Conservation (phyloP, 2,329 filamentous ascomycete species). For the Cyphellophora attinorum region DNA sequence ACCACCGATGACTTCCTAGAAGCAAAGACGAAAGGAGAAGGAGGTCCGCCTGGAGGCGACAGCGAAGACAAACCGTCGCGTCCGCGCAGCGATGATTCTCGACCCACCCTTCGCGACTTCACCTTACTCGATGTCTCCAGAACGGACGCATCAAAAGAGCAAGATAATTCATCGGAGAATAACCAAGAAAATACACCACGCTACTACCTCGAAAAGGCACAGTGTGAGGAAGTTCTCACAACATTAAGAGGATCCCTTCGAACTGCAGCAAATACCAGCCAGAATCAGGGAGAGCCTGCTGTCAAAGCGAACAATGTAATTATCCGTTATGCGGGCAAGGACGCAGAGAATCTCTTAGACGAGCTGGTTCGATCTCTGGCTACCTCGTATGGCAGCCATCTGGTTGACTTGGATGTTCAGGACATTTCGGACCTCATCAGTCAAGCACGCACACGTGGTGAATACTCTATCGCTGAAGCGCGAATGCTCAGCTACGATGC, state of each 20-base stretch:
- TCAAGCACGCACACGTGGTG: slow-evolving; percentile 1
- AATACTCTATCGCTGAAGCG: slow-evolving; percentile 5
- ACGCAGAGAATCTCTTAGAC: slow-evolving; percentile 46
- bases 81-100: no score
- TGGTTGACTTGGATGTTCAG: slow-evolving; percentile 34
- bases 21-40: no score
- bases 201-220: slow-evolving; percentile 14
- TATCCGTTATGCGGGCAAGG: slow-evolving; percentile 49
- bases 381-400: slow-evolving; percentile 38
- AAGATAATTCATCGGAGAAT: not conserved
- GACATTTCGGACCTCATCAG: slow-evolving; percentile 31
- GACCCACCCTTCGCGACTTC: no score
- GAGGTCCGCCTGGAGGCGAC: no score
- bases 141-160: not conserved
- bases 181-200: no score
- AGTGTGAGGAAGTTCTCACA: slow-evolving; percentile 15
- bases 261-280: slow-evolving; percentile 9
- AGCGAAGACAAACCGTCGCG: no score
- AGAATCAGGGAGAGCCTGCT: slow-evolving; percentile 33
- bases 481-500: slow-evolving; percentile 18
- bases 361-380: slow-evolving; percentile 56
- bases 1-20: no score
- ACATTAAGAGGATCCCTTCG: slow-evolving; percentile 15
- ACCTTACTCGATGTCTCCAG: no score
- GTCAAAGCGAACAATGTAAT: slow-evolving; percentile 47